phyloP scores from a whole-genome alignment of 2,329 filamentous ascomycete genomes.

The Macroventuria anomochaeta region DNA sequence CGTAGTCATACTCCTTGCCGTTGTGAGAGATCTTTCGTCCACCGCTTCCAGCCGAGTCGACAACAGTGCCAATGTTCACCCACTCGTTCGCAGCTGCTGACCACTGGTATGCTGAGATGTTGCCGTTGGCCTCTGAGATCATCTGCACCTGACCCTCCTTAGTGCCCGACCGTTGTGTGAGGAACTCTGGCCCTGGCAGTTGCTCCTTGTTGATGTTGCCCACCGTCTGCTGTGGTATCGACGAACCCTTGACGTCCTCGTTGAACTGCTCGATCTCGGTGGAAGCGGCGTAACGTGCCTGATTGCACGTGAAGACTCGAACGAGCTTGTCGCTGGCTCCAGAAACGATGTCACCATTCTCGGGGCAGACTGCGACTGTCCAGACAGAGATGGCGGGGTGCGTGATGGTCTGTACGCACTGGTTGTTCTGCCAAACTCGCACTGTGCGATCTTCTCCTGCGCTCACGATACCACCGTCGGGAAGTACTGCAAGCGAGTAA shows the following conservation, averaged over 20 bases:
- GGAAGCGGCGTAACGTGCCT: conserved; percentile 72
- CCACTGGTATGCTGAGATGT: conserved; percentile 88
- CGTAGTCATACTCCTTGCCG: conserved; percentile 91
- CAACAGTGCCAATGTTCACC: conserved; percentile 92
- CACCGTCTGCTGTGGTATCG: conserved; percentile 86
- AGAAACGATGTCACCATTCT: conserved; percentile 90
- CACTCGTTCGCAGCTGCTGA: conserved; percentile 71
- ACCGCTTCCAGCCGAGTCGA: conserved; percentile 83
- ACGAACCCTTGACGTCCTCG: conserved; percentile 78
- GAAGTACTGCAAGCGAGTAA: conserved; percentile 79
- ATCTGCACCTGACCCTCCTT: conserved; percentile 96
- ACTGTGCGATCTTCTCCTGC: conserved; percentile 94
- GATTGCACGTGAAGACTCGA: conserved; percentile 79
- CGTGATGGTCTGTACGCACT: conserved; percentile 94
- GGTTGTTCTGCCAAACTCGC: conserved; percentile 80
- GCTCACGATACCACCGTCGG: conserved; percentile 87
- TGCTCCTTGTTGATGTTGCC: conserved; percentile 85
- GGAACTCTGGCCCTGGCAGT: conserved; percentile 85
- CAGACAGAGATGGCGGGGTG: conserved; percentile 97
- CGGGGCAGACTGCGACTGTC: conserved; percentile 81
- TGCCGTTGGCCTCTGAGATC: conserved; percentile 82
- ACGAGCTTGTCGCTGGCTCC: conserved; percentile 88
- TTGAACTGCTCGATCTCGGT: conserved; percentile 77
- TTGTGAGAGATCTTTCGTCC: conserved; percentile 69
- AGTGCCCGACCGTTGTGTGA: conserved; percentile 81